Evolutionary conservation across 2,329 filamentous ascomycete species (phyloP), one percentile per base, ranked within the genome.

Genomic region (Penicillium sp.): DNA sequence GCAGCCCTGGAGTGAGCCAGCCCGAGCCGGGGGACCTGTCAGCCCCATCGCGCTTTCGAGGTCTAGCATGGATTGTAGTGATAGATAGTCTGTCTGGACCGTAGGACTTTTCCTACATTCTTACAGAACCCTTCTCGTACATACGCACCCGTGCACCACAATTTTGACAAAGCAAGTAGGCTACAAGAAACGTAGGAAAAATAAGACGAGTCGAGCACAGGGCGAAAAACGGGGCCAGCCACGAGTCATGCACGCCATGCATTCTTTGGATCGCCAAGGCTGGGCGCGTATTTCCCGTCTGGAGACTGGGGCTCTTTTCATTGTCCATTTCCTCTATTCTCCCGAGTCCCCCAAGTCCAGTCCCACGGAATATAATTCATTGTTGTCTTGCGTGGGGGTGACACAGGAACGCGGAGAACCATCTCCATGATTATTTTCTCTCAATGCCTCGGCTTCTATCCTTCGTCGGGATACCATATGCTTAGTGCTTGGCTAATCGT

Each of bases 181-280:
- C 25, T 28, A 5, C 25, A 4, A 28, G 25, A 28, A 28, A 6
- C 4, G 25, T 6, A 28, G 25, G 25, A 7, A 28, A 28, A 28
- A 5, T 28, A 28, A 28, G 25, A 4, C 25, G 17, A 17, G 39
- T 28, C 25, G 17, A 17, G 39, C 17, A 20, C 17, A 45, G 43
- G 43, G 45, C 15, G 25, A 12, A 48, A 35, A 35, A 48, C 34
- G 48, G 48, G 39, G 55, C 17, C 38, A 35, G 54, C 55, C 66
- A 63, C 63, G 66, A 67, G 63, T 62, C 58, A 64, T 68, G 64
- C 55, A 67, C 31, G 63, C 60, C 63, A 64, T 62, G 63, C 52
- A 57, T 59, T 62, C 31, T 22, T 51, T 43, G 58, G 42, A 56
- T 61, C 55, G 22, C 50, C 49, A 51, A 57, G 63, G 63, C 62